Percentiles rank a stretch among this genome's conserved stretches.
Conservation (phyloP, 2,329 filamentous ascomycete species). For the Lasiodiplodia citricola region DNA sequence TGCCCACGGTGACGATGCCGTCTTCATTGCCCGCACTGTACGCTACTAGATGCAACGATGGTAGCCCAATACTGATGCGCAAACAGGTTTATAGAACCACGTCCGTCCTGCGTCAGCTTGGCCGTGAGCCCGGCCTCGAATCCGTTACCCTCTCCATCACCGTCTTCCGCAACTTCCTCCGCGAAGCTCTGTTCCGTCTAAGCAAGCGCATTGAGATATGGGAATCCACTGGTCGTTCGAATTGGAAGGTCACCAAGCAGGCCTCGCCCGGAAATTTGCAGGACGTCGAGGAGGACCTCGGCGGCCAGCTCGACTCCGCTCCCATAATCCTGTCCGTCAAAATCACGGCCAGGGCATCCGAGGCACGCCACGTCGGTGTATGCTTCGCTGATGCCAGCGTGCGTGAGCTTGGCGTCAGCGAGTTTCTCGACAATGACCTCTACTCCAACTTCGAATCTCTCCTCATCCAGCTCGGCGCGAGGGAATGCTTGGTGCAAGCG, state of each 20-base stretch:
- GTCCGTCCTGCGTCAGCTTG: slow-evolving; percentile 89
- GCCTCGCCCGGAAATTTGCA: slow-evolving; percentile 96
- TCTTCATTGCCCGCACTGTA: slow-evolving; percentile 80
- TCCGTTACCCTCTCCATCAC: slow-evolving; percentile 96
- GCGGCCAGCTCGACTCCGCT: slow-evolving; percentile 81
- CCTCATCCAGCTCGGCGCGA: slow-evolving; percentile 93
- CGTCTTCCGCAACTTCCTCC: slow-evolving; percentile 92
- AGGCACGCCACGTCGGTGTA: slow-evolving; percentile 86
- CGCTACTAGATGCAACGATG: neutral
- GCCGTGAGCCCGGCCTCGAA: slow-evolving; percentile 80
- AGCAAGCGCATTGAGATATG: slow-evolving; percentile 93
- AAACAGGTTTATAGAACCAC: slow-evolving; percentile 92
- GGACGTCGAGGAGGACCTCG: slow-evolving; percentile 94
- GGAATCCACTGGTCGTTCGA: slow-evolving; percentile 77
- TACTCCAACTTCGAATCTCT: slow-evolving; percentile 98
- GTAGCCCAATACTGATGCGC: neutral
- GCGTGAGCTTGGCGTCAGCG: slow-evolving; percentile 91
- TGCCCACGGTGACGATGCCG: slow-evolving; percentile 84
- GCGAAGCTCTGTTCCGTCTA: slow-evolving; percentile 89
- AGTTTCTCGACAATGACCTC: slow-evolving; percentile 98
- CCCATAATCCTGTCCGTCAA: slow-evolving; percentile 97
- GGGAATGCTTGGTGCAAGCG: slow-evolving; percentile 85
- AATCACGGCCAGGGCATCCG: slow-evolving; percentile 82
- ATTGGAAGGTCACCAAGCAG: slow-evolving; percentile 88
- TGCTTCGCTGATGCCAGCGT: slow-evolving; percentile 98